Percentiles rank a stretch among this genome's conserved stretches.
phyloP scores from a whole-genome alignment of 306 rosid genomes.

The Rosa lucieae region DNA sequence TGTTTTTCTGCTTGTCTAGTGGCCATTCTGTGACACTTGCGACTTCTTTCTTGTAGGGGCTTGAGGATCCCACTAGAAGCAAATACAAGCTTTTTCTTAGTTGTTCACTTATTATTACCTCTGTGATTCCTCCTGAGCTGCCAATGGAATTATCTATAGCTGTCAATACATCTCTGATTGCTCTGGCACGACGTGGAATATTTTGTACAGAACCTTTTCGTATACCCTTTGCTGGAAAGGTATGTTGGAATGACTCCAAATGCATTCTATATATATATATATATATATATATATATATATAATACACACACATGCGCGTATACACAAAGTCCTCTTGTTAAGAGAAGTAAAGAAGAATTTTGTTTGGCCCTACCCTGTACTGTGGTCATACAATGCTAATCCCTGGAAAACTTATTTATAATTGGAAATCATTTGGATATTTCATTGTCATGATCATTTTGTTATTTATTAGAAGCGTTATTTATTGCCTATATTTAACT shows the following conservation, averaged over 20 bases:
- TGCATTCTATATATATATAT: background rate
- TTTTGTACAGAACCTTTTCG: conserved; percentile 99
- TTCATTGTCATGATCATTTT: background rate
- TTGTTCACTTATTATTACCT: conserved; percentile 96
- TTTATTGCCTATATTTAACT: background rate
- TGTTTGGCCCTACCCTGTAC: background rate
- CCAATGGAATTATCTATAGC: conserved; percentile 99
- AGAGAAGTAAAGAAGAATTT: background rate
- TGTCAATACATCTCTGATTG: conserved; percentile 96
- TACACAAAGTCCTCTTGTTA: background rate
- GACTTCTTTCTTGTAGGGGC: conserved; percentile 56
- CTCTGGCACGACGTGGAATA: conserved; percentile 91
- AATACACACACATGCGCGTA: too few species aligned
- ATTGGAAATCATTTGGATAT: background rate
- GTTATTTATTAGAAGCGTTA: background rate
- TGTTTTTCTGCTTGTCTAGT: background rate
- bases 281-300: background rate
- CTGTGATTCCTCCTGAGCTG: conserved; percentile 99
- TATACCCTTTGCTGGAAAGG: conserved; percentile 99
- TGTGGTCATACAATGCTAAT: background rate
- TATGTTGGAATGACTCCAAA: conserved; percentile 31
- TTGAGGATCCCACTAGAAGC: conserved; percentile 99
- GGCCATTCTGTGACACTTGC: conserved; percentile 17
- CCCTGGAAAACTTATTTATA: background rate
- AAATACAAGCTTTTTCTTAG: conserved; percentile 95